A percentile compares a stretch with the other conserved stretches of the same genome.
phyloP scores from a whole-genome alignment of 768 basidiomycete genomes.

The Coprinopsis sp. region DNA sequence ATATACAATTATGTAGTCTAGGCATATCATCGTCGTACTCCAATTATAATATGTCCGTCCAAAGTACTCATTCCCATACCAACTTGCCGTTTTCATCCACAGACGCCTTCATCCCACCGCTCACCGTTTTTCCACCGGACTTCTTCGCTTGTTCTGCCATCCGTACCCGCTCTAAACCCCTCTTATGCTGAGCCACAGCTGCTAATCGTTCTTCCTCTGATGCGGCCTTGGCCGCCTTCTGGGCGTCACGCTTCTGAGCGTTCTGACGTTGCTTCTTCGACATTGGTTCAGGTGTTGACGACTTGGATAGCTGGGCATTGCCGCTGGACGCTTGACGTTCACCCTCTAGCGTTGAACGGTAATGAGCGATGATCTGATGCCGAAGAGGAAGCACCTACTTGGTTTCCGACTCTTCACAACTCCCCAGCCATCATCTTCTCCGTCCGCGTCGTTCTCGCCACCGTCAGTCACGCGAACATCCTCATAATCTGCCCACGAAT shows the following conservation, averaged over 20 bases:
- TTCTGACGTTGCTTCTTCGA: constrained; percentile 74
- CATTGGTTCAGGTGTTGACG: constrained; percentile 37
- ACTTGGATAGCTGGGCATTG: constrained; percentile 8
- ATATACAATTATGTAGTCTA: too few species aligned
- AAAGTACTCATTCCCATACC: constrained; percentile 47
- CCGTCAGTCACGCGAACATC: constrained; percentile 44
- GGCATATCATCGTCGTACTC: too few species aligned
- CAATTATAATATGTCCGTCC: not conserved
- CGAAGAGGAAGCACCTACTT: constrained; percentile 27
- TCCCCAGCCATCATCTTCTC: constrained; percentile 78
- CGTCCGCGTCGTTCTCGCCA: constrained; percentile 55
- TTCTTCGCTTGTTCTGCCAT: constrained; percentile 44
- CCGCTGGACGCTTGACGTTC: not conserved
- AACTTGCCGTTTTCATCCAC: constrained; percentile 54
- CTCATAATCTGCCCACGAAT: constrained; percentile 77
- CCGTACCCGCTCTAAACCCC: constrained; percentile 50
- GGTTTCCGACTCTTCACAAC: constrained; percentile 57
- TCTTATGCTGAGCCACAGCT: constrained; percentile 52
- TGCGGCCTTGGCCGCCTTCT: constrained; percentile 54
- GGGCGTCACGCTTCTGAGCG: constrained; percentile 49
- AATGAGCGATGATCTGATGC: not conserved
- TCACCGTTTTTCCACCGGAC: constrained; percentile 27
- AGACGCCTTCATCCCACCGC: constrained; percentile 61
- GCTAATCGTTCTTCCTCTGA: constrained; percentile 48
- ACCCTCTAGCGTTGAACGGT: not conserved